A percentile compares a stretch with the other conserved stretches of the same genome.
Conservation (phyloP, 768 basidiomycete genomes). For the Termitomyces sp. region DNA sequence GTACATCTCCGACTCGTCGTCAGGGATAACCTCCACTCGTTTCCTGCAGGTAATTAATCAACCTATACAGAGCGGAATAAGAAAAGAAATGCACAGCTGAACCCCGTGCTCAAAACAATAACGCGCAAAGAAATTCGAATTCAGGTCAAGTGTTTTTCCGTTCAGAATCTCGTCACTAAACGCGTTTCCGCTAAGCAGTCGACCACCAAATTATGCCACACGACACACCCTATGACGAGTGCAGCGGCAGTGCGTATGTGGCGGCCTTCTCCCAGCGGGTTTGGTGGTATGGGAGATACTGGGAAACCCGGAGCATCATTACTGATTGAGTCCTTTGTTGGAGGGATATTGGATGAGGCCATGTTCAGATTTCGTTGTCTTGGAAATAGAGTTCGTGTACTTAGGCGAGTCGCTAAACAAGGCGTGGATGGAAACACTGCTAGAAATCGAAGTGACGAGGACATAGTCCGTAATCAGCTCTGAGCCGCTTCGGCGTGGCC, state of each 20-base stretch:
- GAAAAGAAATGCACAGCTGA: slow-evolving; percentile 51
- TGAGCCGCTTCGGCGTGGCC: not conserved
- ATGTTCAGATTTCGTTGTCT: slow-evolving; percentile 12
- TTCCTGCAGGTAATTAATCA: slow-evolving; percentile 46
- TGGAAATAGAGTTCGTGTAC: slow-evolving; percentile 9
- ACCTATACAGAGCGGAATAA: slow-evolving; percentile 1
- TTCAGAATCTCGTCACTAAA: slow-evolving; percentile 87
- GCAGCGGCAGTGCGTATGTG: slow-evolving; percentile 75
- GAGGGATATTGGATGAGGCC: slow-evolving; percentile 7
- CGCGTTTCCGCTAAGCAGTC: not conserved
- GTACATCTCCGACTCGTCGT: slow-evolving; percentile 88
- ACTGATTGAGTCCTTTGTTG: not conserved
- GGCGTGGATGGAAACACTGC: slow-evolving; percentile 7
- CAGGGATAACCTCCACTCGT: slow-evolving; percentile 87
- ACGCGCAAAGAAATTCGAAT: slow-evolving; percentile 84
- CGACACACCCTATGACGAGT: slow-evolving; percentile 68
- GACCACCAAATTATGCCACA: not conserved
- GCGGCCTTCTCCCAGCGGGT: slow-evolving; percentile 65
- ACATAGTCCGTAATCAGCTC: slow-evolving; percentile 11
- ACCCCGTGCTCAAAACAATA: slow-evolving; percentile 88
- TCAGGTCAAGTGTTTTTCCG: slow-evolving; percentile 83
- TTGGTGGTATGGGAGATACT: slow-evolving; percentile 55
- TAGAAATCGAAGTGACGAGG: slow-evolving; percentile 9
- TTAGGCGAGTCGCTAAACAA: slow-evolving; percentile 2
- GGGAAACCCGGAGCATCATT: slow-evolving; percentile 32